Evolutionary conservation across 2,329 filamentous ascomycete species (phyloP), one percentile per base, ranked within the genome.

Genomic region (Grosmannia penicillata): DNA sequence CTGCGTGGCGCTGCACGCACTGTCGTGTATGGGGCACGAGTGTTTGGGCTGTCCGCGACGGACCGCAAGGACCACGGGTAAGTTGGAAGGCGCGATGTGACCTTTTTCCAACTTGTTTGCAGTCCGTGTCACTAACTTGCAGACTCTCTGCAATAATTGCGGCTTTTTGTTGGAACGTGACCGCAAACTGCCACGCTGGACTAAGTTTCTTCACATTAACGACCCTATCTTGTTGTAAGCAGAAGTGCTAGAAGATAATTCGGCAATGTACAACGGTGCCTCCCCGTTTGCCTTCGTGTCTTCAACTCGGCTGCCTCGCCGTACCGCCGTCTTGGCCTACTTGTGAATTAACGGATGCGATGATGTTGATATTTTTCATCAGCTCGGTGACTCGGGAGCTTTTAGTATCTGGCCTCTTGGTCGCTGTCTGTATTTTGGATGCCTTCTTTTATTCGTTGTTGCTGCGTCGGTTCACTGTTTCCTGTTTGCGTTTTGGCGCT

Each of bases 31-130:
- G 82, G 76, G 91, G 89, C 14, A 79, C 79, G 35, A 82, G 85
- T 22, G 85, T 95, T 8, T 98, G 91, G 91, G 87, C 84, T 35
- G 89, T 96, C 4, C 70, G 91, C 50, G 87, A 96, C 59, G 91
- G 91, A 19, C 91, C 91, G 13, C 67, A 73, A 39, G 89, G 87
- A 39, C 72, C 82, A 46, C 80, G 83, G 59, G 84, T 91, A 64
- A 70, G 82, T 61, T 37, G 24, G 28, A 11, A 10, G 14, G 11
- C 4, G 17, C 14, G 41, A n/a, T 23, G 8, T 8, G 27, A 15
- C 46, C 43, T 48, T 36, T 3, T 30, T 41, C 8, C 38, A 14
- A 32, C 18, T 31, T 7, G 7, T 13, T 18, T 9, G 7, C 9
- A 10, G 22, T 36, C 13, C 21, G 4, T 10, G 15, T 36, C 11